These are phyloP conservation scores for Backusella macrospora DNA, from an alignment of 192 early-diverging fungal genomes.

Conservation along the genomic window DNA sequence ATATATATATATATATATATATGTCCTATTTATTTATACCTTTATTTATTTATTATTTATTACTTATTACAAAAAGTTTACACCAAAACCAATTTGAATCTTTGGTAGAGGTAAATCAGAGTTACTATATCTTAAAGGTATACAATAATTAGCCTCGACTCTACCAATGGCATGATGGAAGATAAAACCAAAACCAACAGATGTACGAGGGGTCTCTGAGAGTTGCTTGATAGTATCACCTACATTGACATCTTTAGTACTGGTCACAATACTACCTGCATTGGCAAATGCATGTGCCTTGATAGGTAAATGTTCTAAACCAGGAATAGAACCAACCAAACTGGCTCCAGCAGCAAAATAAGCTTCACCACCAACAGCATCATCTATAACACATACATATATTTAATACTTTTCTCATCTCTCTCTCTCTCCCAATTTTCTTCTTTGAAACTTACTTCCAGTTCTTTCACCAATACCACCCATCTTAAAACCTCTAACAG, in stretches of 20 bases:
- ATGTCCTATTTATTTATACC: too few species aligned
- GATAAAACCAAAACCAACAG: slow-evolving; percentile 81
- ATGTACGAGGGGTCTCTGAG: slow-evolving; percentile 64
- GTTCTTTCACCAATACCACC: slow-evolving; percentile 90
- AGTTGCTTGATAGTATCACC: slow-evolving; percentile 46
- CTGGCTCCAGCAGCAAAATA: slow-evolving; percentile 79
- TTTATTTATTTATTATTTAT: not conserved
- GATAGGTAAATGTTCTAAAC: slow-evolving; percentile 61
- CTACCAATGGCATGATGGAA: slow-evolving; percentile 81
- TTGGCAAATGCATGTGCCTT: slow-evolving; percentile 88
- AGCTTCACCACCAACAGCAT: slow-evolving; percentile 84
- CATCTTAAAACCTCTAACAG: slow-evolving; percentile 86
- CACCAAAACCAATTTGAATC: slow-evolving; percentile 83
- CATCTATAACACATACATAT: too few species aligned
- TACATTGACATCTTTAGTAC: not conserved
- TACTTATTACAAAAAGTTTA: slow-evolving; percentile 69
- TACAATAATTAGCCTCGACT: slow-evolving; percentile 86
- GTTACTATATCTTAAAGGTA: slow-evolving; percentile 68
- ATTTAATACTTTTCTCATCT: too few species aligned
- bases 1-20: not conserved
- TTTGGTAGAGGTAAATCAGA: slow-evolving; percentile 70
- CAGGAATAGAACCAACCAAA: slow-evolving; percentile 82
- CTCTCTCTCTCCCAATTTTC: too few species aligned
- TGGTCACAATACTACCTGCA: slow-evolving; percentile 56
- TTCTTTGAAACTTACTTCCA: slow-evolving; percentile 53